These are phyloP conservation scores for Coemansia sp. DNA, from an alignment of 371 early-diverging fungal genomes.

Conservation along the genomic window DNA sequence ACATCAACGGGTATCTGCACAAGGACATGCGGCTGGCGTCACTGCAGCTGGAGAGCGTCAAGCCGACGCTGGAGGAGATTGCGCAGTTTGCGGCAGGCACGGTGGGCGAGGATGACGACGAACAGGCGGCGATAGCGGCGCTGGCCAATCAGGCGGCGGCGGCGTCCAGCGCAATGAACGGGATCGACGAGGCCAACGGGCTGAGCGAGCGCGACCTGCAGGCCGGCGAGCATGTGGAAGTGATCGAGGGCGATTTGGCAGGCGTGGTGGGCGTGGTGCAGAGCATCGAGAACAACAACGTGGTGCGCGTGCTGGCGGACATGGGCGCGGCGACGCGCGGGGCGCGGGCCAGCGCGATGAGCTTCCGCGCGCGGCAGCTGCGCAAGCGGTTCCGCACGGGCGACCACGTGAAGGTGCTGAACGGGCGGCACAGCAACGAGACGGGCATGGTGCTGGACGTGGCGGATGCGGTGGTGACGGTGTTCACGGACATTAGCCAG, in stretches of 20 bases:
- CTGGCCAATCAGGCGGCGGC: slow-evolving; percentile 58
- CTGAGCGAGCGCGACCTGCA: slow-evolving; percentile 54
- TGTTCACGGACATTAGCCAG: slow-evolving; percentile 75
- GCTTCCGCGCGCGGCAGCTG: slow-evolving; percentile 62
- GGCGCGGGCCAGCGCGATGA: slow-evolving; percentile 26
- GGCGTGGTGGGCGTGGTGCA: slow-evolving; percentile 77
- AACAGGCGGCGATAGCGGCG: slow-evolving; percentile 56
- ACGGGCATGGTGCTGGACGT: slow-evolving; percentile 88
- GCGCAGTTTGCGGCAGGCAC: slow-evolving; percentile 73
- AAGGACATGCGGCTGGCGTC: slow-evolving; percentile 80
- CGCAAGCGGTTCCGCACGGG: slow-evolving; percentile 86
- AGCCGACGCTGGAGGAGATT: slow-evolving; percentile 93
- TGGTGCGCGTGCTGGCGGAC: slow-evolving; percentile 38
- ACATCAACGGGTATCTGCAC: slow-evolving; percentile 87
- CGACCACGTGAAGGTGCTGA: slow-evolving; percentile 92
- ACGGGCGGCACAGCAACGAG: slow-evolving; percentile 82
- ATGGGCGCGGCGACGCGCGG: slow-evolving; percentile 27
- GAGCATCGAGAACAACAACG: slow-evolving; percentile 46
- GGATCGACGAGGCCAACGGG: slow-evolving; percentile 44
- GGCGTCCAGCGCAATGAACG: slow-evolving; percentile 36
- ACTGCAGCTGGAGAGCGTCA: slow-evolving; percentile 72
- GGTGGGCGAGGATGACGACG: slow-evolving; percentile 61
- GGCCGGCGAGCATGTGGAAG: slow-evolving; percentile 86
- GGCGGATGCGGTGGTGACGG: slow-evolving; percentile 72
- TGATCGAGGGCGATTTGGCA: slow-evolving; percentile 86